Evolutionary conservation across 306 rosid species (phyloP).

Genomic region (Vigna angularis): DNA sequence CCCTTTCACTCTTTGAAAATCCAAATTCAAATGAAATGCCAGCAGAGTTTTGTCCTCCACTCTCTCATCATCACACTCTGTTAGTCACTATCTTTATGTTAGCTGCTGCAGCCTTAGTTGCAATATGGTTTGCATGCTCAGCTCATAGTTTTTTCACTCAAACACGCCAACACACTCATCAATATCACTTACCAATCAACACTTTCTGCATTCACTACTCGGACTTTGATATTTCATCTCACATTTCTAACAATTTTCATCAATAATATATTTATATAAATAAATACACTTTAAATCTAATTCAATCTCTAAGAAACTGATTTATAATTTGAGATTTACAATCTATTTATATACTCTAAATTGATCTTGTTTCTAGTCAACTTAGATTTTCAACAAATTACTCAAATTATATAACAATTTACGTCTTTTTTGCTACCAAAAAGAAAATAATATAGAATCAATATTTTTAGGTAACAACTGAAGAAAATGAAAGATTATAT

Average conservation of each 20-base stretch:
- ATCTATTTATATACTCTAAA: no score
- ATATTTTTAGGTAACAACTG: no score
- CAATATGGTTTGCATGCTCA: slow-evolving; percentile 13
- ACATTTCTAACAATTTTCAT: neutral
- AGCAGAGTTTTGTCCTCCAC: slow-evolving; percentile 33
- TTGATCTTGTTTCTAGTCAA: fast-evolving
- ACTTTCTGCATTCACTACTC: neutral
- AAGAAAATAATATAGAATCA: neutral
- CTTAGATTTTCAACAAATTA: neutral
- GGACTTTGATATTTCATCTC: slow-evolving; percentile 5
- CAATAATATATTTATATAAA: neutral
- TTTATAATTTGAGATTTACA: no score
- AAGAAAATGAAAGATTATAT: no score
- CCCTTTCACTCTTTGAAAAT: neutral
- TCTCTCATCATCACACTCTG: slow-evolving; percentile 38
- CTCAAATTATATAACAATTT: neutral
- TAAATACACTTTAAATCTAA: no score
- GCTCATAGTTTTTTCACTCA: neutral
- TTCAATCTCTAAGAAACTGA: no score
- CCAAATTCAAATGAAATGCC: slow-evolving; percentile 30
- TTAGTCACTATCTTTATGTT: slow-evolving; percentile 34
- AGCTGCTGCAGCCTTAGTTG: neutral
- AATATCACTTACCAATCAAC: neutral
- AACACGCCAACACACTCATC: slow-evolving; percentile 14
- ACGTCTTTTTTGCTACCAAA: neutral